Evolutionary conservation across 352 stramenopile species (phyloP).

Genomic region (Hyaloperonospora brassicae): DNA sequence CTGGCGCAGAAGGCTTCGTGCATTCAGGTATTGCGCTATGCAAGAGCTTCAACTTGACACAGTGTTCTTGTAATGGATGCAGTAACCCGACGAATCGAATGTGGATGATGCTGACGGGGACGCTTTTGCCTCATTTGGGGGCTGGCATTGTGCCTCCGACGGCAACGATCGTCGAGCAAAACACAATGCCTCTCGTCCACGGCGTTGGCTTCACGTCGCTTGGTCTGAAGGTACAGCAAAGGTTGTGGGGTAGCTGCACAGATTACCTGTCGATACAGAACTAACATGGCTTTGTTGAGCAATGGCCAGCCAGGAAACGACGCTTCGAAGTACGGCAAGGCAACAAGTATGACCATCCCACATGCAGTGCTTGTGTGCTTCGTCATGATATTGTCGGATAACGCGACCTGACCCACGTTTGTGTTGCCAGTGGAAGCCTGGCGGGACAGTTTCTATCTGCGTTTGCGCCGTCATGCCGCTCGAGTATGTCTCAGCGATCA

Average conservation of each 20-base stretch:
- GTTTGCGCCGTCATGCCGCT: slow-evolving; percentile 43
- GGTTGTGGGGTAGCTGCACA: background rate
- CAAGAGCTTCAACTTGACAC: background rate
- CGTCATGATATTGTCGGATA: background rate
- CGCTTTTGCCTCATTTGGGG: slow-evolving; percentile 45
- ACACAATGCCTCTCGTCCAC: slow-evolving; percentile 49
- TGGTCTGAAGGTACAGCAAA: slow-evolving; percentile 51
- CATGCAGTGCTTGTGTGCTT: background rate
- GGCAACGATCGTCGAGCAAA: slow-evolving; percentile 60
- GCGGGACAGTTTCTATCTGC: slow-evolving; percentile 51
- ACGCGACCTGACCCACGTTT: background rate
- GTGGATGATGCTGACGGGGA: slow-evolving; percentile 79
- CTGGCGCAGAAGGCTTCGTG: too few relatives aligned
- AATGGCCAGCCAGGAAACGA: slow-evolving; percentile 66
- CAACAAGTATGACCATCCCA: slow-evolving; percentile 39
- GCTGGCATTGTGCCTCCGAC: slow-evolving; percentile 48
- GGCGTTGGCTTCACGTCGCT: slow-evolving; percentile 80
- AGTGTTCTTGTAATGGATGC: background rate
- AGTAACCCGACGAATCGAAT: slow-evolving; percentile 87
- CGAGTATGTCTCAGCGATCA: slow-evolving; percentile 48
- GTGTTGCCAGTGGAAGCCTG: slow-evolving; percentile 44
- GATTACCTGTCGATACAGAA: background rate
- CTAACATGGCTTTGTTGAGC: slow-evolving; percentile 6
- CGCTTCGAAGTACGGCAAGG: slow-evolving; percentile 65
- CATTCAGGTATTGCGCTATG: too few relatives aligned